These are phyloP conservation scores for Lipomyces anomalus DNA, from an alignment of 805 yeast species.

Conservation along the genomic window DNA sequence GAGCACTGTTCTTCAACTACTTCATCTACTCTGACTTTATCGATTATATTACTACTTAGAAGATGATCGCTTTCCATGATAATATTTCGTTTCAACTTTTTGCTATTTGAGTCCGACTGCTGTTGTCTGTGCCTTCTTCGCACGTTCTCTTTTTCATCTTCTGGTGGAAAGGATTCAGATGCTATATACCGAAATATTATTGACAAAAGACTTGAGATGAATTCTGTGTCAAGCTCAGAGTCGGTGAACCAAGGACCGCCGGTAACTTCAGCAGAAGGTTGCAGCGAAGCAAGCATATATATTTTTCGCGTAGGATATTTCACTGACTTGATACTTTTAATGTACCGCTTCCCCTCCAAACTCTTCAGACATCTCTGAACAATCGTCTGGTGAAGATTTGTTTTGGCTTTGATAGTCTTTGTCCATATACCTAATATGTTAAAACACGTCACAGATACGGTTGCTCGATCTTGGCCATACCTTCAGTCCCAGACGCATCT, in stretches of 20 bases:
- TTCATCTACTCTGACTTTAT: slow-evolving; percentile 25
- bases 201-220: slow-evolving; percentile 73
- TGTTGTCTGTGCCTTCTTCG: slow-evolving; percentile 13
- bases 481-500: slow-evolving; percentile 84
- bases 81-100: background rate
- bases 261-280: slow-evolving; percentile 91
- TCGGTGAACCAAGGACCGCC: slow-evolving; percentile 99
- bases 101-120: slow-evolving; percentile 15
- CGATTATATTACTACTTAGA: background rate
- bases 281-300: slow-evolving; percentile 88
- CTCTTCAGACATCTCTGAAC: slow-evolving; percentile 72
- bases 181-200: slow-evolving; percentile 87
- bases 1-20: slow-evolving; percentile 39
- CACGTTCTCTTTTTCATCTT: slow-evolving; percentile 14
- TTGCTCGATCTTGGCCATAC: background rate
- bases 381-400: slow-evolving; percentile 80
- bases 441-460: slow-evolving; percentile 37
- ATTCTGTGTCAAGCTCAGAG: slow-evolving; percentile 88
- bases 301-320: slow-evolving; percentile 92
- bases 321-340: slow-evolving; percentile 85
- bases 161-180: slow-evolving; percentile 60
- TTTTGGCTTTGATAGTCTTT: slow-evolving; percentile 75
- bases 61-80: background rate
- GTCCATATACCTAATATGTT: slow-evolving; percentile 93
- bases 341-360: slow-evolving; percentile 69